These are phyloP conservation scores for Colletotrichum gloeosporioides DNA, from an alignment of 2,329 filamentous ascomycete genomes.

Conservation along the genomic window DNA sequence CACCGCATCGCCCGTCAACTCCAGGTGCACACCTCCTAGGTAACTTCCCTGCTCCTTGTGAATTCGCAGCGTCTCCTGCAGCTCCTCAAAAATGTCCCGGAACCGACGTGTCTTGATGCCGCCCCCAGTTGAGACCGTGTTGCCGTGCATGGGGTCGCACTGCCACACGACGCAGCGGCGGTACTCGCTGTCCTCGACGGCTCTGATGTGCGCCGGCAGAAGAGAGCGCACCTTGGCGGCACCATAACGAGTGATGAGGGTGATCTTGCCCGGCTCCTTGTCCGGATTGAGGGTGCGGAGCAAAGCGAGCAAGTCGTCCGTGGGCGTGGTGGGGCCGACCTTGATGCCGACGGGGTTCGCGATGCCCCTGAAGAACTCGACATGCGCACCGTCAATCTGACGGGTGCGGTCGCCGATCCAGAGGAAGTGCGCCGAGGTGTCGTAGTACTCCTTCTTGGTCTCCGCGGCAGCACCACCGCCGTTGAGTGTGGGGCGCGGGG, in stretches of 20 bases:
- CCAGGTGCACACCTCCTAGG: slow-evolving; percentile 92
- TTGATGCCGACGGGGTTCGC: slow-evolving; percentile 97
- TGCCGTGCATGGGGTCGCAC: slow-evolving; percentile 98
- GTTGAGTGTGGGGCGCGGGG: slow-evolving; percentile 32
- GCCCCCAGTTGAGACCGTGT: slow-evolving; percentile 69
- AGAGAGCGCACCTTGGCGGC: slow-evolving; percentile 76
- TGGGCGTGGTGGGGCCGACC: slow-evolving; percentile 85
- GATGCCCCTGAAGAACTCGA: slow-evolving; percentile 97
- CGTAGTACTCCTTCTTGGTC: slow-evolving; percentile 75
- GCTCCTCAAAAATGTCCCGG: slow-evolving; percentile 85
- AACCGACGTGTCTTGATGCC: slow-evolving; percentile 95
- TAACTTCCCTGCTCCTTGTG: slow-evolving; percentile 85
- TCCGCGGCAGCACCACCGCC: slow-evolving; percentile 31
- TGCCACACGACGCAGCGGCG: slow-evolving; percentile 83
- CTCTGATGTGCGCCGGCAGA: slow-evolving; percentile 85
- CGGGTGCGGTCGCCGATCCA: slow-evolving; percentile 98
- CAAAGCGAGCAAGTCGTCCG: slow-evolving; percentile 76
- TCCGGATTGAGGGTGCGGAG: slow-evolving; percentile 86
- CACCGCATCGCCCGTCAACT: slow-evolving; percentile 93
- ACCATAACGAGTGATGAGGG: slow-evolving; percentile 94
- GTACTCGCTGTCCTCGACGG: slow-evolving; percentile 81
- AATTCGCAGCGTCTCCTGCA: slow-evolving; percentile 82
- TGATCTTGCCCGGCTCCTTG: slow-evolving; percentile 88
- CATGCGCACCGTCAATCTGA: slow-evolving; percentile 90
- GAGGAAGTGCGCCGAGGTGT: slow-evolving; percentile 95